Percentiles rank a stretch among this genome's conserved stretches.
phyloP scores from a whole-genome alignment of 2,329 filamentous ascomycete genomes.

The Penicillium sp. region DNA sequence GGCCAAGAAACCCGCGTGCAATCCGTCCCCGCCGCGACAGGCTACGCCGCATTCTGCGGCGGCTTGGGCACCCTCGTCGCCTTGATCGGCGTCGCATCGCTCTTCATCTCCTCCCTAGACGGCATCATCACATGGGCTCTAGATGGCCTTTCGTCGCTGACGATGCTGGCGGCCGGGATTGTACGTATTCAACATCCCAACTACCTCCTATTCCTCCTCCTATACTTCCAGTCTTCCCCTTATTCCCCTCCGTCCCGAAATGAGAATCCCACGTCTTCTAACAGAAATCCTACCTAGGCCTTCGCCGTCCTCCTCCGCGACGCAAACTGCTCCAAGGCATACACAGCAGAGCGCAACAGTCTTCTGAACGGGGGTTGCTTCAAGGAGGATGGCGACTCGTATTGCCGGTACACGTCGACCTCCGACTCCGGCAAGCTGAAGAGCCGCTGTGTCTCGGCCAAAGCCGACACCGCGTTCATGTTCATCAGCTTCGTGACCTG shows the following conservation, averaged over 20 bases:
- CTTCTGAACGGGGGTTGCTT: conserved; percentile 29
- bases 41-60: conserved; percentile 30
- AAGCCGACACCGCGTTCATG: conserved; percentile 31
- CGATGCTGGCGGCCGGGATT: conserved; percentile 29
- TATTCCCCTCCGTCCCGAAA: background rate
- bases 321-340: conserved; percentile 19
- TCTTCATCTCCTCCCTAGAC: conserved; percentile 20
- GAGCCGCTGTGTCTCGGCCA: conserved; percentile 27
- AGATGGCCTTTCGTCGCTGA: conserved; percentile 26
- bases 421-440: background rate
- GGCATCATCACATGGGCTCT: conserved; percentile 26
- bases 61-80: conserved; percentile 27
- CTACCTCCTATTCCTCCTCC: background rate
- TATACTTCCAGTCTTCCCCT: background rate
- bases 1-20: conserved; percentile 19
- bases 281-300: conserved; percentile 16
- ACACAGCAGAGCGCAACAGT: conserved; percentile 20
- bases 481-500: conserved; percentile 27
- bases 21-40: conserved; percentile 25
- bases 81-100: conserved; percentile 22
- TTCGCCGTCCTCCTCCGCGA: conserved; percentile 28
- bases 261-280: no score
- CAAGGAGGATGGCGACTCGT: background rate
- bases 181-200: conserved; percentile 20
- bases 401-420: background rate